Conservation (phyloP, 257 asterid species). For the Avicennia marina region DNA sequence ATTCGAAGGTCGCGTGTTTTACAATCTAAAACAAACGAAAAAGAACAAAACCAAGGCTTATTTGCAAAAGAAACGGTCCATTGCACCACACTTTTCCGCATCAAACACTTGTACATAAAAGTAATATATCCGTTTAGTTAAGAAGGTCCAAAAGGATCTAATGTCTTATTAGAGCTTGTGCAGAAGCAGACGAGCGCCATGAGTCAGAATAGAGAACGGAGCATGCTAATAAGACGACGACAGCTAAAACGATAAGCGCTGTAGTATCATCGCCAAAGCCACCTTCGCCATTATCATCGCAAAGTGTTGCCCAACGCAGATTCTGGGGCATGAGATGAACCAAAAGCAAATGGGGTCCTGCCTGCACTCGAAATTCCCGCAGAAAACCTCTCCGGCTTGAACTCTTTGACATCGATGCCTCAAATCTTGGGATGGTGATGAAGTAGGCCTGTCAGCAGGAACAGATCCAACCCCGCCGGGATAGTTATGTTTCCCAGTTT, state of each 20-base stretch:
- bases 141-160: no score
- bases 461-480: conserved; percentile 28
- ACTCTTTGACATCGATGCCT: conserved; percentile 34
- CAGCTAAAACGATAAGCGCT: conserved; percentile 32
- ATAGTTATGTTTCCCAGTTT: conserved; percentile 25
- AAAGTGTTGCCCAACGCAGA: conserved; percentile 43
- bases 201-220: conserved; percentile 33
- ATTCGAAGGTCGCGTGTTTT: no score
- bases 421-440: conserved; percentile 36
- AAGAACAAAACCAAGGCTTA: no score
- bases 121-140: no score
- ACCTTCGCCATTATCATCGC: conserved; percentile 34
- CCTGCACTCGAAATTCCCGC: conserved; percentile 32
- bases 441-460: conserved; percentile 25
- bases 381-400: conserved; percentile 41
- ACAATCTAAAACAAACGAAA: no score
- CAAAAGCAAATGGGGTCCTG: conserved; percentile 15
- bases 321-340: conserved; percentile 37
- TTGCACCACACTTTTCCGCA: no score
- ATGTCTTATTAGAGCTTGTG: no score
- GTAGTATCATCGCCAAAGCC: conserved; percentile 24
- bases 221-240: conserved; percentile 42
- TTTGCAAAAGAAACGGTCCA: no score
- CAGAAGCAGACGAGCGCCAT: no score
- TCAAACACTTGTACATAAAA: no score